Percentiles rank a stretch among this genome's conserved stretches.
These are phyloP conservation scores for Leccinellum albellum DNA, from an alignment of 768 basidiomycete genomes.

Conservation along the genomic window DNA sequence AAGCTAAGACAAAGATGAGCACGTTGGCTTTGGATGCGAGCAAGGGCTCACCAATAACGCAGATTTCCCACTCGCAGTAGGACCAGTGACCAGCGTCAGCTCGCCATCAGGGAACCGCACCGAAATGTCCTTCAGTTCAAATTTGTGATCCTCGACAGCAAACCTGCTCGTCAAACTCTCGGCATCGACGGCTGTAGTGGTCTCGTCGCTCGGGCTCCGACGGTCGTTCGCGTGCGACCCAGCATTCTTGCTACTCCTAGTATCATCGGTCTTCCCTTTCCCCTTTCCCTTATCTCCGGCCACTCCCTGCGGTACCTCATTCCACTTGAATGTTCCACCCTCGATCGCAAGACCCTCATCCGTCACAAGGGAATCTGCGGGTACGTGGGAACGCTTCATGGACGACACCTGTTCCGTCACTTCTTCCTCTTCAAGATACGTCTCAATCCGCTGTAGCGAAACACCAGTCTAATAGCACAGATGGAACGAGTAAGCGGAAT, in stretches of 20 bases:
- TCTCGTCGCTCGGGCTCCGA: constrained; percentile 7
- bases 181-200: constrained; percentile 11
- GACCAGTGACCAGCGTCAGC: constrained; percentile 44
- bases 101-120: constrained; percentile 46
- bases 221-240: background rate
- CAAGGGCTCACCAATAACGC: constrained; percentile 37
- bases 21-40: background rate
- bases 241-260: background rate
- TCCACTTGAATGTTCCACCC: constrained; percentile 55
- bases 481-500: background rate
- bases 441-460: constrained; percentile 56
- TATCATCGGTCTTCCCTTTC: constrained; percentile 8
- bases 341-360: constrained; percentile 45
- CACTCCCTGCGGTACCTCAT: constrained; percentile 38
- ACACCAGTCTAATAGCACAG: constrained; percentile 44
- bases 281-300: constrained; percentile 19
- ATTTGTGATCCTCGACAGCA: constrained; percentile 30
- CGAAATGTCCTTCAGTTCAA: constrained; percentile 42
- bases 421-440: constrained; percentile 60
- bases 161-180: constrained; percentile 11
- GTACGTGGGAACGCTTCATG: constrained; percentile 39
- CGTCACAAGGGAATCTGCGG: constrained; percentile 19
- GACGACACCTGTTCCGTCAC: constrained; percentile 57
- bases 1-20: constrained; percentile 17
- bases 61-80: constrained; percentile 50